Evolutionary conservation across 2,329 filamentous ascomycete genomes (phyloP), one percentile per base, ranked within the genome.

Genomic region (Alternaria arborescens): DNA sequence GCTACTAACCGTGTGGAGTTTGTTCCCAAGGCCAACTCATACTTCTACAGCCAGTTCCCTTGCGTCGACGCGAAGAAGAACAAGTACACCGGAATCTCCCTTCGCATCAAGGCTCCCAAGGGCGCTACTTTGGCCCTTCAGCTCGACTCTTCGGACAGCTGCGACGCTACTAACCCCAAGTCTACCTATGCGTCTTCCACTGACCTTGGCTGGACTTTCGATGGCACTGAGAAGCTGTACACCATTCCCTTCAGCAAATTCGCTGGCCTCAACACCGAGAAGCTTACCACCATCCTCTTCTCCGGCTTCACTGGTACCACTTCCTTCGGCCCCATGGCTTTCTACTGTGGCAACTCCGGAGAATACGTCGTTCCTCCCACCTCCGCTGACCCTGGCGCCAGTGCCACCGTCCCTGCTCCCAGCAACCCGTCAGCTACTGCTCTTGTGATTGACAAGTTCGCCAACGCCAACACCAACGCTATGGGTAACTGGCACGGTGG

Each of bases 401-500:
- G 80, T 4, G 78, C 78, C 16, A 86, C 84, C 6, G 80, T 86
- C 14, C 72, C 82, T n/a, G 83, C 84, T 4, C 85, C 85, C 3
- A 66, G 77, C 12, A 81, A 84, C 50, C 81, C 82, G 20, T 82
- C 82, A 26, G 67, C 66, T 12, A 79, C 82, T 16, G 76, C 79
- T 12, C 79, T 87, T 30, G 79, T 90, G 0, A 86, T 91, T 58
- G 89, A 91, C 76, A 83, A 82, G 4, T 91, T 91, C 65, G 77
- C 77, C 36, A 82, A 81, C 65, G 58, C 76, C 3, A 77, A 82
- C 61, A 82, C 77, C 26, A 91, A 91, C 69, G 83, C 85, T 18
- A 82, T 91, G 3, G 85, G 84, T 3, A 84, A 86, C 75, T 91
- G 87, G 85, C 88, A 91, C 73, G 89, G 89, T 10, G 82, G 82